Evolutionary conservation across 129 eudicot genomes (phyloP).

Genomic region (Saposhnikovia divaricata): DNA sequence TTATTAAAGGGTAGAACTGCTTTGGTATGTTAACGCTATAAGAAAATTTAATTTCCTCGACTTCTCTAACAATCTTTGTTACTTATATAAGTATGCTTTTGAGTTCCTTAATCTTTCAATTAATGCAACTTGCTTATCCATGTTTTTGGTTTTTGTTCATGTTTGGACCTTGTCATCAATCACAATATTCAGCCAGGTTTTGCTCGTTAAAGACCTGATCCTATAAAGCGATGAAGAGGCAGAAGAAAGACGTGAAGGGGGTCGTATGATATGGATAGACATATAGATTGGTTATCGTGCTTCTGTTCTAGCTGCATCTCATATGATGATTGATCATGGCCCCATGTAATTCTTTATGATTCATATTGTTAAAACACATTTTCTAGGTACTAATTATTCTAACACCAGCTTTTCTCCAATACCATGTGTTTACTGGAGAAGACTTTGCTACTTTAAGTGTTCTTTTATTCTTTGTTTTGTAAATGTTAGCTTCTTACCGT

Average conservation of each 20-base stretch:
- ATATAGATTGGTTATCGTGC: neutral
- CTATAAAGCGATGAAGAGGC: conserved; percentile 23
- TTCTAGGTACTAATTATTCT: neutral
- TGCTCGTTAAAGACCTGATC: conserved; percentile 52
- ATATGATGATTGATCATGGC: neutral
- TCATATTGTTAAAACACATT: neutral
- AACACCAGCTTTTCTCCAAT: neutral
- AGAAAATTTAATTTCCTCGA: neutral
- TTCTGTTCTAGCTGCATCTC: neutral
- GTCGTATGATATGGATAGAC: neutral
- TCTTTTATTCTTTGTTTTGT: conserved; percentile 3
- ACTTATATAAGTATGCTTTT: neutral
- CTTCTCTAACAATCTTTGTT: neutral
- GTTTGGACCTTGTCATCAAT: conserved; percentile 27
- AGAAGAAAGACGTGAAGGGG: neutral
- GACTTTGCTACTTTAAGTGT: neutral
- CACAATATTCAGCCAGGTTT: conserved; percentile 66
- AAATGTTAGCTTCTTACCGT: neutral
- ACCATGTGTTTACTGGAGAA: neutral
- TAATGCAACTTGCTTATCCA: conserved; percentile 35
- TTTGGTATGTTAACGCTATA: no score
- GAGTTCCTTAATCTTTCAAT: conserved; percentile 16
- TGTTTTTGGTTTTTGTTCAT: conserved; percentile 42
- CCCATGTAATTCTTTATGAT: neutral
- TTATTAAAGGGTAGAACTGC: no score